A percentile compares a stretch with the other conserved stretches of the same genome.
Evolutionary conservation across 257 asterid genomes (phyloP).

Genomic region (Haberlea rhodopensis): DNA sequence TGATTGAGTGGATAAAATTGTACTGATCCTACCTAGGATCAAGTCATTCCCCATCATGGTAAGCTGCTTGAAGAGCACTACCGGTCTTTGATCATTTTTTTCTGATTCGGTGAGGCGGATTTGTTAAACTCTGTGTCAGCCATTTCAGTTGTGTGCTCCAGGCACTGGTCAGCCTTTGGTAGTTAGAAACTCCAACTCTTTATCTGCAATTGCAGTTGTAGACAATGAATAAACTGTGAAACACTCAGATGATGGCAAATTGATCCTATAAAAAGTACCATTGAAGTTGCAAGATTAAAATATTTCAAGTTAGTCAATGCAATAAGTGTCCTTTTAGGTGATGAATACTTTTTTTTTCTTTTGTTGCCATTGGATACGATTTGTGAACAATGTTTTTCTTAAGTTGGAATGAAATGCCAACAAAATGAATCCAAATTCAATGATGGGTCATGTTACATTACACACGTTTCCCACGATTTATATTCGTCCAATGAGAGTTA

Average conservation of each 20-base stretch:
- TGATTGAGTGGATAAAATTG: constrained; percentile 32
- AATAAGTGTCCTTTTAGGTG: neutral
- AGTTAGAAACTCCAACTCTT: constrained; percentile 8
- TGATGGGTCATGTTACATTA: neutral
- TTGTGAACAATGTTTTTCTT: neutral
- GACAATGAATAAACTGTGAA: neutral
- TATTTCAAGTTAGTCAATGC: neutral
- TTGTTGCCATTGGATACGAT: neutral
- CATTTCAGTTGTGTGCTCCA: neutral
- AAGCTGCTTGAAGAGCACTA: neutral
- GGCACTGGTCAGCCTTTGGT: constrained; percentile 7
- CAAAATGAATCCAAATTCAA: constrained; percentile 18
- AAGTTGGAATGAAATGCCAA: constrained; percentile 15
- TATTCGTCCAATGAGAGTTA: neutral
- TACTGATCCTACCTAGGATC: constrained; percentile 15
- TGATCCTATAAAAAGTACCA: neutral
- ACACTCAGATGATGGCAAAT: neutral
- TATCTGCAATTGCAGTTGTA: constrained; percentile 13
- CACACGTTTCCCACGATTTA: neutral
- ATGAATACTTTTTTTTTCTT: neutral
- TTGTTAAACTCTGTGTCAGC: constrained; percentile 5
- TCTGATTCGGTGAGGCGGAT: constrained; percentile 3
- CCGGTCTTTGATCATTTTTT: neutral
- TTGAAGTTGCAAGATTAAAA: neutral
- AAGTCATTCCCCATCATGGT: neutral